Base-by-base conservation (phyloP, 2,329 filamentous ascomycete genomes). In the Venturia aucupariae region DNA sequence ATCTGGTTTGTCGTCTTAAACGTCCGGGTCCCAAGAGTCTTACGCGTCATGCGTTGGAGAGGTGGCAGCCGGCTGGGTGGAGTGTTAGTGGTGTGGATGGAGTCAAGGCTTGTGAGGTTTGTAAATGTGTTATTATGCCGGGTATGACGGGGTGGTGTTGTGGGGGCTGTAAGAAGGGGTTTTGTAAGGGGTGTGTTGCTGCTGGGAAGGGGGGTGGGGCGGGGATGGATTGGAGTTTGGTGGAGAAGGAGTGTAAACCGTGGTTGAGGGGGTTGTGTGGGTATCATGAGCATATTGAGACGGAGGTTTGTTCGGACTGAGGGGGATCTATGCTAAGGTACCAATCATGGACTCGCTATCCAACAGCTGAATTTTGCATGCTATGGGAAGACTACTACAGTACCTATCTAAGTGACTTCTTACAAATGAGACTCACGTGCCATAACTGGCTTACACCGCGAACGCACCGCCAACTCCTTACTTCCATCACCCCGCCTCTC, bases 1-100 rank as follows among this genome's bases (percentile, higher is more conserved):
- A 81, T 46, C 69, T 81, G 27, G 73, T 74, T 60, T 79, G 81
- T 13, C 72, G 75, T 59, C 69, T 81, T 32, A 81, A 81, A 69
- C 69, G 76, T 5, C 78, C 78, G 0, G 76, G 75, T n/a, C 64
- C 69, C 17, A 75, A 79, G 67, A 75, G 74, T 2, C 70, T 81
- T 61, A 68, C 69, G 60, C 69, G 79, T 5, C 79, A 81, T 70
- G 62, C 67, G 8, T 67, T 81, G 13, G 68, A 72, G 6, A 73
- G 76, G 64, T 81, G 73, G 73, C 65, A 71, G 61, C 76, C 78
- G 0, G 68, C 71, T 67, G 67, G 55, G 54, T 77, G 73, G 72
- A 68, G 67, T 19, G 66, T 44, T 30, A 17, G 39, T 41, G 39
- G 39, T 2, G 15, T 41, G 11, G 39, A 17, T 10, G 39, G 39